A percentile compares a stretch with the other conserved stretches of the same genome.
These are phyloP conservation scores for Lentinula boryana DNA, from an alignment of 768 basidiomycete species.

Conservation along the genomic window DNA sequence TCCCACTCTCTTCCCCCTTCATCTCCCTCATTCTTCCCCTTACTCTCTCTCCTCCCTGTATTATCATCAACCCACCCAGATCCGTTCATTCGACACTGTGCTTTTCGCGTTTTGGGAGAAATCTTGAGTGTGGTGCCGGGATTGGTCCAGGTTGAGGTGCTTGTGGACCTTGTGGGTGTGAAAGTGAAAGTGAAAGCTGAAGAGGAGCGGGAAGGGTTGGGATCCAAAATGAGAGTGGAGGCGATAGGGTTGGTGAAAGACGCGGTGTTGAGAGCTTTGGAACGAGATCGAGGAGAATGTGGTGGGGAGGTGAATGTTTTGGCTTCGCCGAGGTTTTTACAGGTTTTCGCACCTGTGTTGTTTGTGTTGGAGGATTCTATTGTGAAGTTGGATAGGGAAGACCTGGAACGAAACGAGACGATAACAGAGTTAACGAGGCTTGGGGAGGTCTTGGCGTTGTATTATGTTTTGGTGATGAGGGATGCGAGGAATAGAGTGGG, in stretches of 20 bases:
- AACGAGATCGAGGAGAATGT: constrained; percentile 15
- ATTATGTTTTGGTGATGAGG: constrained; percentile 56
- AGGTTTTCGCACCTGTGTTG: constrained; percentile 52
- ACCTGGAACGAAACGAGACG: not conserved
- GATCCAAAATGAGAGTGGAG: not conserved
- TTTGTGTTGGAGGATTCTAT: constrained; percentile 55
- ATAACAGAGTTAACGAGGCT: constrained; percentile 49
- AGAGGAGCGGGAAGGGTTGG: too few species aligned
- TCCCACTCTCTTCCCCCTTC: not conserved
- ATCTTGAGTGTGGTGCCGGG: constrained; percentile 35
- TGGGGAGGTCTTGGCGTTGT: constrained; percentile 60
- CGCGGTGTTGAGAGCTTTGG: not conserved
- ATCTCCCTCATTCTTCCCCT: constrained; percentile 28
- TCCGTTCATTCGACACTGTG: constrained; percentile 53
- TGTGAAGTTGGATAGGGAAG: not conserved
- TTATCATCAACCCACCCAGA: constrained; percentile 42
- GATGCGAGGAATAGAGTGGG: constrained; percentile 54
- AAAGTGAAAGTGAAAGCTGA: too few species aligned
- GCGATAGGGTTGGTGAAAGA: not conserved
- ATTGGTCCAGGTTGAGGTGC: not conserved
- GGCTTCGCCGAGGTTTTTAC: constrained; percentile 48
- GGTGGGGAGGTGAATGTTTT: constrained; percentile 27
- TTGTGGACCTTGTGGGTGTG: not conserved
- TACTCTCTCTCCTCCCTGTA: constrained; percentile 57
- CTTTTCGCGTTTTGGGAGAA: constrained; percentile 61